Evolutionary conservation across 441 rosid genomes (phyloP), one percentile per base, ranked within the genome.

Genomic region (Eutrema salsugineum): DNA sequence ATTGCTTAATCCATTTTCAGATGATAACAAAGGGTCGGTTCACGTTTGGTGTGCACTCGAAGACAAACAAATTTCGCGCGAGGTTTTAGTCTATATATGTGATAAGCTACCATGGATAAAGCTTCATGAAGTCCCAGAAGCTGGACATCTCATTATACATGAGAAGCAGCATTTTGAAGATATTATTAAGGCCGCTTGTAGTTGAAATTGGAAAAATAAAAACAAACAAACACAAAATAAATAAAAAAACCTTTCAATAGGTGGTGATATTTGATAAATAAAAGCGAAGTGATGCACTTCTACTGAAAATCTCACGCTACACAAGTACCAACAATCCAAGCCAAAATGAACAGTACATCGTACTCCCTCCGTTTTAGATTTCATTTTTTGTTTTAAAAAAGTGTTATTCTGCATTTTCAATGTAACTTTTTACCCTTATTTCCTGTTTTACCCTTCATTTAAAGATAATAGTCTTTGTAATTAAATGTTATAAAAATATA

Each of bases 1-100:
- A 33, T 16, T 88, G 39, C 61, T 11, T 5, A 84, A 85, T 70
- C 91, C 94, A 33, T 84, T 84, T 68, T 83, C 90, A 0, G 79
- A 70, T 38, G 35, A 59, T 58, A 79, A 78, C 56, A 70, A 84
- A 71, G 87, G 88, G 1, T 78, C 78, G 0, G 80, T 88, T 47
- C 91, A 86, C 27, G 59, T 86, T 15, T 88, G 94, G 91, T 86
- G 86, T 81, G 87, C 86, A 27, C 66, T 60, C 0, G 85, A 81
- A 35, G 94, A 88, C 68, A 70, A 77, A 69, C 83, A 83, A 70
- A 84, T 85, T 43, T 83, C 80, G 2, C 70, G 15, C 3, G 70
- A 76, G 53, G 47, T 85, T 33, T 68, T 81, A 38, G 67, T 79
- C 6, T 83, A 71, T 65, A 66, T 86, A 30, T 73, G 86, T 1